phyloP scores from a whole-genome alignment of 2,329 filamentous ascomycete species.

The Cladobotryum mycophilum region DNA sequence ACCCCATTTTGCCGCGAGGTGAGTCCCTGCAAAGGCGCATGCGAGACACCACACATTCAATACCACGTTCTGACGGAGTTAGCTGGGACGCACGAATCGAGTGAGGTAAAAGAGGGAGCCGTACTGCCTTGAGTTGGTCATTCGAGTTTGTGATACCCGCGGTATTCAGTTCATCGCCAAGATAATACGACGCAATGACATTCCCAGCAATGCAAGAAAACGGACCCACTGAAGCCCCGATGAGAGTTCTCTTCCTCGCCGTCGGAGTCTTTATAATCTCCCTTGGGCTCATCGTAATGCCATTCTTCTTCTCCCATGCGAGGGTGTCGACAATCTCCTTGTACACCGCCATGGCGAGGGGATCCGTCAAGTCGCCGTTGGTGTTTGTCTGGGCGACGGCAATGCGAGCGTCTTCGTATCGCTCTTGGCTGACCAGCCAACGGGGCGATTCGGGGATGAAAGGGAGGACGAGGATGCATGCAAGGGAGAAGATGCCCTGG shows the following conservation, averaged over 20 bases:
- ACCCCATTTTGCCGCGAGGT: constrained; percentile 26
- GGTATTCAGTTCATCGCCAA: constrained; percentile 33
- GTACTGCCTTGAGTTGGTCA: constrained; percentile 36
- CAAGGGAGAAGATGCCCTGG: constrained; percentile 15
- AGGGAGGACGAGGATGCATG: constrained; percentile 34
- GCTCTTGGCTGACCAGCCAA: constrained; percentile 49
- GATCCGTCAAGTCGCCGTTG: constrained; percentile 27
- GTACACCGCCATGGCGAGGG: constrained; percentile 26
- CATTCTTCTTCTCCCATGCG: constrained; percentile 19
- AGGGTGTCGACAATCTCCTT: constrained; percentile 33
- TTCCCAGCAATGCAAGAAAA: constrained; percentile 27
- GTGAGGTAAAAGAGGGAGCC: constrained; percentile 11
- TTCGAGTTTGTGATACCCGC: constrained; percentile 30
- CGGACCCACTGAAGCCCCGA: constrained; percentile 20
- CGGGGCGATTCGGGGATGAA: constrained; percentile 56
- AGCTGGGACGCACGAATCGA: constrained; percentile 9
- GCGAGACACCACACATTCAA: constrained; percentile 45
- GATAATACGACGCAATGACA: constrained; percentile 31
- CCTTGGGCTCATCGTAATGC: constrained; percentile 26
- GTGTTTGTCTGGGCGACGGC: constrained; percentile 33
- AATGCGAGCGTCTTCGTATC: constrained; percentile 30
- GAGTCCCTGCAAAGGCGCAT: constrained; percentile 31
- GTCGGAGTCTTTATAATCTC: constrained; percentile 27
- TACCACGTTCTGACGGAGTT: constrained; percentile 35
- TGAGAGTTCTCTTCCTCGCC: constrained; percentile 27